phyloP scores from a whole-genome alignment of 257 asterid species.

The Eustoma russellianum region DNA sequence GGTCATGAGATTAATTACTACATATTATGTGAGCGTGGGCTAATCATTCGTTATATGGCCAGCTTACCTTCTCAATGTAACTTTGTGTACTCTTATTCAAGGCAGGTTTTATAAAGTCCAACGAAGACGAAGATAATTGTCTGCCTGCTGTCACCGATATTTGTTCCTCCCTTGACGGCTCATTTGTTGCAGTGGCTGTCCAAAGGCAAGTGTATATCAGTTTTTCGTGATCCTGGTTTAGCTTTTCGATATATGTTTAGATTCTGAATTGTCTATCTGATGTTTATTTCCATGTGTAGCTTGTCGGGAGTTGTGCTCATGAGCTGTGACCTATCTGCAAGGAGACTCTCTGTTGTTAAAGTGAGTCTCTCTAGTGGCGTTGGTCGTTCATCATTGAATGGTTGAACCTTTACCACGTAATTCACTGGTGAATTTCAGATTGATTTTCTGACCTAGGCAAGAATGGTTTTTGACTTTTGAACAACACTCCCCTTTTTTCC shows the following conservation, averaged over 20 bases:
- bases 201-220: slow-evolving; percentile 43
- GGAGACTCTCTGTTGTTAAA: slow-evolving; percentile 45
- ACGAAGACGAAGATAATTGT: slow-evolving; percentile 35
- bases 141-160: slow-evolving; percentile 65
- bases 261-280: neutral
- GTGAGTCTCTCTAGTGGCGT: slow-evolving; percentile 27
- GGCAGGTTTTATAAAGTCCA: slow-evolving; percentile 48
- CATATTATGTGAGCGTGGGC: neutral
- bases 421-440: too few species aligned
- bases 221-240: slow-evolving; percentile 4
- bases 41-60: neutral
- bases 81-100: slow-evolving; percentile 21
- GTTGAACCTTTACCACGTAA: too few species aligned
- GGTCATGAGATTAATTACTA: too few species aligned
- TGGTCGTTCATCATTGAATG: too few species aligned
- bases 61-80: slow-evolving; percentile 6
- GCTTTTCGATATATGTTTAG: neutral
- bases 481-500: too few species aligned
- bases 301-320: slow-evolving; percentile 69
- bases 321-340: slow-evolving; percentile 43
- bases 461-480: too few species aligned
- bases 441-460: too few species aligned
- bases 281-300: slow-evolving; percentile 23
- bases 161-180: slow-evolving; percentile 51
- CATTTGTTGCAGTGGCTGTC: slow-evolving; percentile 62